Conservation (phyloP, 2,329 filamentous ascomycete genomes). For the Penicillium concentricum region DNA sequence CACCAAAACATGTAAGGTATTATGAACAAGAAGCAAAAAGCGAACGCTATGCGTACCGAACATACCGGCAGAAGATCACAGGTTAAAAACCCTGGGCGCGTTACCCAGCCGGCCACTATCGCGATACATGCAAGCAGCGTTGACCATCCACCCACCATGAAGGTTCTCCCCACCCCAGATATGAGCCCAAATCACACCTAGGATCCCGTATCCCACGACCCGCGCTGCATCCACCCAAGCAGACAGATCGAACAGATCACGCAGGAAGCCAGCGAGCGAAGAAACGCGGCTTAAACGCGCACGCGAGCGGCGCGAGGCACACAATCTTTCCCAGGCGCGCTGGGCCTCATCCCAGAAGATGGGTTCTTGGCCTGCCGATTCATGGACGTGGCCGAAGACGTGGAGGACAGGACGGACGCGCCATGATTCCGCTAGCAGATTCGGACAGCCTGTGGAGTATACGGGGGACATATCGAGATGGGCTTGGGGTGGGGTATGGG, state of each 20-base stretch:
- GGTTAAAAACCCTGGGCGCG: constrained; percentile 38
- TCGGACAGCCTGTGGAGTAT: constrained; percentile 67
- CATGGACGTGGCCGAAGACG: constrained; percentile 84
- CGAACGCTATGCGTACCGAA: background rate
- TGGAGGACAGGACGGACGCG: constrained; percentile 72
- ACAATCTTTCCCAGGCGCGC: constrained; percentile 66
- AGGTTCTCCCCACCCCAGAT: constrained; percentile 56
- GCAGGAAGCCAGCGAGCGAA: constrained; percentile 29
- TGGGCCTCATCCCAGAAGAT: constrained; percentile 76
- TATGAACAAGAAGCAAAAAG: background rate
- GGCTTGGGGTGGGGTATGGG: constrained; percentile 73
- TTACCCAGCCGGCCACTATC: constrained; percentile 38
- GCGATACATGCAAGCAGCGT: constrained; percentile 53
- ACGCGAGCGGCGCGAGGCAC: constrained; percentile 38
- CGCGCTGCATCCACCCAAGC: constrained; percentile 51
- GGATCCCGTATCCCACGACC: constrained; percentile 53
- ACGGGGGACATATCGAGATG: constrained; percentile 60
- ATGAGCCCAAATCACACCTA: constrained; percentile 59
- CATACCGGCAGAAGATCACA: constrained; percentile 17
- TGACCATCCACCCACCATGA: constrained; percentile 55
- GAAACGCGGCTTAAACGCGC: constrained; percentile 25
- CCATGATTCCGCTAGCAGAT: constrained; percentile 70
- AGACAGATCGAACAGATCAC: constrained; percentile 37
- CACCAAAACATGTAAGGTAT: background rate
- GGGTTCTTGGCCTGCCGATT: constrained; percentile 66